Evolutionary conservation across 176 grass and related monocot species (phyloP), one percentile per base, ranked within the genome.

Genomic region (Aegilops tauschii): DNA sequence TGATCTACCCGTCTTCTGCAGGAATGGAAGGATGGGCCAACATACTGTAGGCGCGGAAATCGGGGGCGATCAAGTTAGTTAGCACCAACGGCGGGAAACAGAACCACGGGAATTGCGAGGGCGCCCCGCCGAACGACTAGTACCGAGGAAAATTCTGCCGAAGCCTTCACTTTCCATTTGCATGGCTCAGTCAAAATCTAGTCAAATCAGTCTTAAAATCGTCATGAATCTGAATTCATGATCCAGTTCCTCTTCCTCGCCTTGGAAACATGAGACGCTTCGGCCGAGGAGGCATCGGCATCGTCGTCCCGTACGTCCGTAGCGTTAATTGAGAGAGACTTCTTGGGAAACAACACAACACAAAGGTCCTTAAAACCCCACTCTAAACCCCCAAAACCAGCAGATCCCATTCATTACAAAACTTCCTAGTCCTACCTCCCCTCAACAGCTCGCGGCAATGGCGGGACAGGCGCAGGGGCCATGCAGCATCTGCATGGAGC

Each of bases 401-500:
- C 29, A 5, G 30, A 34, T 9, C 66, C 44, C 1, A 1, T 25
- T 2, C 59, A 62, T 11, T 62, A 31, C 0, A 69, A 37, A 37
- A 71, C 35, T 3, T 8, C 68, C 68, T 25, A 25, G 23, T 25
- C 23, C 23, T 47, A 0, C 68, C 32, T 58, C 3, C 32, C 18
- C 18, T 40, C 69, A 21, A 42, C 12, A 72, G 21, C 21, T 42
- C 20, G 68, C 21, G 21, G 21, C 36, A 44, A 73, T 73, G 69
- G 69, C 37, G 69, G 5, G 11, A 9, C 9, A 9, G 9, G 69
- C 21, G 69, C 35, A 37, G 4, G 0, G 37, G 18, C 69, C 69
- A 44, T 97, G 94, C 88, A 86, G 73, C 76, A 97, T 97, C 79
- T 97, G 94, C 83, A 85, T 92, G 90, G 92, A 97, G 10, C 35